A percentile compares a stretch with the other conserved stretches of the same genome.
Evolutionary conservation across 352 stramenopile species (phyloP).

Genomic region (Thraustotheca clavata): DNA sequence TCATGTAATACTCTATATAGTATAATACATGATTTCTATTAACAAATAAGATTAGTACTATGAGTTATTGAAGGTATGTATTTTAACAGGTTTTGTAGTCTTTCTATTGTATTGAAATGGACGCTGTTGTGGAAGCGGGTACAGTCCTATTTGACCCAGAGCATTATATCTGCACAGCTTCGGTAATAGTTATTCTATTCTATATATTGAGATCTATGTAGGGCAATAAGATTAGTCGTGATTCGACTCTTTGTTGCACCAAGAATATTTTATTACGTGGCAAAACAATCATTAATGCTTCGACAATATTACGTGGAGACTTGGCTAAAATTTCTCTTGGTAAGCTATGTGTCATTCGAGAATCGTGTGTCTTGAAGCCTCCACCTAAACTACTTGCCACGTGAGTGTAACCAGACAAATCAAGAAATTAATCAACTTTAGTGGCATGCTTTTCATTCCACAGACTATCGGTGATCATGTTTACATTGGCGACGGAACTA

Average conservation of each 20-base stretch:
- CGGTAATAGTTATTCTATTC: neutral
- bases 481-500: constrained; percentile 59
- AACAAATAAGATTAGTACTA: neutral
- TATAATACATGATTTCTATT: neutral
- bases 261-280: constrained; percentile 70
- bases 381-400: constrained; percentile 47
- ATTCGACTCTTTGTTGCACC: constrained; percentile 48
- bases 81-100: neutral
- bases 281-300: constrained; percentile 70
- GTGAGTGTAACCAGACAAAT: no score
- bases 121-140: constrained; percentile 44
- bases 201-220: neutral
- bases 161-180: constrained; percentile 58
- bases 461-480: constrained; percentile 78
- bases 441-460: constrained; percentile 70
- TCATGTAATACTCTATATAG: neutral
- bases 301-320: constrained; percentile 67
- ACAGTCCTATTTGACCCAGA: constrained; percentile 43
- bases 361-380: constrained; percentile 63
- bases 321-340: constrained; percentile 76
- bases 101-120: no score
- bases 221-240: constrained; percentile 64
- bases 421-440: constrained; percentile 21
- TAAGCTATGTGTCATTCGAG: constrained; percentile 68
- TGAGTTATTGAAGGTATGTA: neutral